Conservation (phyloP, 805 yeast genomes). For the Blastobotrys parvus region DNA sequence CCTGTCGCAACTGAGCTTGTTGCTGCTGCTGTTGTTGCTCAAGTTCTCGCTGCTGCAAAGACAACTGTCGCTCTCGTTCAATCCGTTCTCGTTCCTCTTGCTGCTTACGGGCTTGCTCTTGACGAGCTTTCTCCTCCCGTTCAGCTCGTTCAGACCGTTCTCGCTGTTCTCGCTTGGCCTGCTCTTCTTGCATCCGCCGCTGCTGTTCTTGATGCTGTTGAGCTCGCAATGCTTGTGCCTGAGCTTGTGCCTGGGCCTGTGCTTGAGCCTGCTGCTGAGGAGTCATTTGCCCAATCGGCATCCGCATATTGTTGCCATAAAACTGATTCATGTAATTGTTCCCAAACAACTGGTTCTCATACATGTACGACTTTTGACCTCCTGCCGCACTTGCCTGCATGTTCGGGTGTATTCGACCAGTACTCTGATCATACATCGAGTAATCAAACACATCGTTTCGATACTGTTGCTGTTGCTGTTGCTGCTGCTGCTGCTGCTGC, state of each 20-base stretch:
- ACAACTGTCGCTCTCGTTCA: neutral
- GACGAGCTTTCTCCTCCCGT: neutral
- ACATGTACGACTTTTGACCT: too few relatives aligned
- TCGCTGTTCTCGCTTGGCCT: constrained; percentile 2
- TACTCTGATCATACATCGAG: neutral
- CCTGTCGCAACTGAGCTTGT: constrained; percentile 14
- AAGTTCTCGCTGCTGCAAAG: constrained; percentile 14
- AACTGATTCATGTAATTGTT: too few relatives aligned
- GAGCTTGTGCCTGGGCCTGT: constrained; percentile 8
- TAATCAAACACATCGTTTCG: neutral
- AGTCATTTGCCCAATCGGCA: constrained; percentile 4
- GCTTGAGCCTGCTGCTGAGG: constrained; percentile 4
- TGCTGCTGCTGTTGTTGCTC: constrained; percentile 16
- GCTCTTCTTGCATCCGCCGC: constrained; percentile 7
- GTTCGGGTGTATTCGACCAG: neutral
- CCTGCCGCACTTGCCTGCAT: neutral
- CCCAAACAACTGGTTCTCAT: too few relatives aligned
- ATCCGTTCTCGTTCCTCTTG: neutral
- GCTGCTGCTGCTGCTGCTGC: constrained; percentile 4
- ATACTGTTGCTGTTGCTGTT: constrained; percentile 9
- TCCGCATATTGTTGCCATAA: constrained; percentile 10
- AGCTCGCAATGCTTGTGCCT: constrained; percentile 4
- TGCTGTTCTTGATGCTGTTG: constrained; percentile 7
- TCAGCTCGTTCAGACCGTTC: neutral
- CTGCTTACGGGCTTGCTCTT: neutral